Conservation (phyloP, 2,329 filamentous ascomycete species). For the Sporothrix pallida region DNA sequence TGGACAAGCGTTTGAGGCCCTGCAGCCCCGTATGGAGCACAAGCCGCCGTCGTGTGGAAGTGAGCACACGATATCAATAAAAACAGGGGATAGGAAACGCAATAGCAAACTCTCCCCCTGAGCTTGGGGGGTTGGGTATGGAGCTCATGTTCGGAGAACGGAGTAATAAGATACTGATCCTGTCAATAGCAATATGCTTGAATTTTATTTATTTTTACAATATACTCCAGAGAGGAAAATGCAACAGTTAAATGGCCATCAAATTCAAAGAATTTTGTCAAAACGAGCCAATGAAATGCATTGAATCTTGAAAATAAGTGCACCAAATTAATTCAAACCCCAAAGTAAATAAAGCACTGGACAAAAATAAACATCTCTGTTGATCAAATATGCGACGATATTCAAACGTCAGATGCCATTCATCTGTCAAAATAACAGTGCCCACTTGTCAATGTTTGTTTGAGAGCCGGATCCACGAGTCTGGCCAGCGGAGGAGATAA, state of each 20-base stretch:
- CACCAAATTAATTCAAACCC: neutral
- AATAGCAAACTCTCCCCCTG: neutral
- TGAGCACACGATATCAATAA: neutral
- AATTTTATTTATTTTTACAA: neutral
- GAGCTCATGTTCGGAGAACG: neutral
- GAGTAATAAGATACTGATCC: constrained; percentile 11
- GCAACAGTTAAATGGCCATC: neutral
- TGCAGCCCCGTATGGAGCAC: neutral
- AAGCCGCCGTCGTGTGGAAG: neutral
- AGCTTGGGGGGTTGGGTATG: constrained; percentile 5
- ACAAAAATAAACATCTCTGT: neutral
- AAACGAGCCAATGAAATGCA: neutral
- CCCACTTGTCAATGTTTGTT: no score
- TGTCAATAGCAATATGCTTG: constrained; percentile 6
- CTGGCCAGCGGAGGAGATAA: neutral
- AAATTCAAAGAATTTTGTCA: neutral
- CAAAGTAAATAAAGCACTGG: neutral
- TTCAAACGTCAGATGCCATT: neutral
- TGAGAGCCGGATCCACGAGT: neutral
- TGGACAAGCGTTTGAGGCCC: constrained; percentile 11
- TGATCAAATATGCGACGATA: neutral
- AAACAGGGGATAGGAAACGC: neutral
- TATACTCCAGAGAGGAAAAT: neutral
- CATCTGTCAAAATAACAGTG: neutral
- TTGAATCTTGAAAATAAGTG: neutral